Percentiles rank a stretch among this genome's conserved stretches.
Evolutionary conservation across 176 grass and related monocot species (phyloP).

Genomic region (Hyparrhenia diplandra): DNA sequence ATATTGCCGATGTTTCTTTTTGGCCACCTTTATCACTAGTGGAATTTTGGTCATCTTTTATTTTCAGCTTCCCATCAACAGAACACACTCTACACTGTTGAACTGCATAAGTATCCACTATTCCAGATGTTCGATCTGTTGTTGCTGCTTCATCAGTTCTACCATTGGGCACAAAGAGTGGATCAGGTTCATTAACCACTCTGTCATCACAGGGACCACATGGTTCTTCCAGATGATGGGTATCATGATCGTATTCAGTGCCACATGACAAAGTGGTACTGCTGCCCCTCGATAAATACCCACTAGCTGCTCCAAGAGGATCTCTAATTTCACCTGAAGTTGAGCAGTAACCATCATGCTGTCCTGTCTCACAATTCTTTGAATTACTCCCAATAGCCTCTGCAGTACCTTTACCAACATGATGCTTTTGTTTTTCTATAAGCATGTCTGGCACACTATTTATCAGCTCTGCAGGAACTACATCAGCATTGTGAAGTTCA

Average conservation of each 20-base stretch:
- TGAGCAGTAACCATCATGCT: not conserved
- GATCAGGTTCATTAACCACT: conserved; percentile 27
- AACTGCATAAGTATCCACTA: conserved; percentile 20
- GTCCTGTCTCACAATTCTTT: conserved; percentile 19
- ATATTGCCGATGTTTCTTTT: conserved; percentile 32
- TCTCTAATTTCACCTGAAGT: conserved; percentile 34
- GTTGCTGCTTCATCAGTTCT: conserved; percentile 29
- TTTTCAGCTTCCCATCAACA: conserved; percentile 24
- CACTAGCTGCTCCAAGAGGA: conserved; percentile 28
- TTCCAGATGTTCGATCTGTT: conserved; percentile 20
- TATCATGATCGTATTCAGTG: conserved; percentile 32
- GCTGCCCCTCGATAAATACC: conserved; percentile 30
- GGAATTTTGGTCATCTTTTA: conserved; percentile 10
- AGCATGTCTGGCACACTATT: not conserved
- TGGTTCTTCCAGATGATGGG: conserved; percentile 31
- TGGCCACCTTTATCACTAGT: conserved; percentile 14
- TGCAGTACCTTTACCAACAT: conserved; percentile 16
- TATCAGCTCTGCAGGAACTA: conserved; percentile 20
- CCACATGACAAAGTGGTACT: conserved; percentile 26
- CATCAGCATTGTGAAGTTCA: conserved; percentile 12
- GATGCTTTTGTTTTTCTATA: conserved; percentile 20
- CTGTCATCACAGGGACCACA: conserved; percentile 13
- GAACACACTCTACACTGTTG: conserved; percentile 14
- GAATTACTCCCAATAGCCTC: conserved; percentile 22
- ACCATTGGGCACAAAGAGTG: conserved; percentile 16